These are phyloP conservation scores for Forsythia viridissima DNA, from an alignment of 257 asterid species.

Conservation along the genomic window DNA sequence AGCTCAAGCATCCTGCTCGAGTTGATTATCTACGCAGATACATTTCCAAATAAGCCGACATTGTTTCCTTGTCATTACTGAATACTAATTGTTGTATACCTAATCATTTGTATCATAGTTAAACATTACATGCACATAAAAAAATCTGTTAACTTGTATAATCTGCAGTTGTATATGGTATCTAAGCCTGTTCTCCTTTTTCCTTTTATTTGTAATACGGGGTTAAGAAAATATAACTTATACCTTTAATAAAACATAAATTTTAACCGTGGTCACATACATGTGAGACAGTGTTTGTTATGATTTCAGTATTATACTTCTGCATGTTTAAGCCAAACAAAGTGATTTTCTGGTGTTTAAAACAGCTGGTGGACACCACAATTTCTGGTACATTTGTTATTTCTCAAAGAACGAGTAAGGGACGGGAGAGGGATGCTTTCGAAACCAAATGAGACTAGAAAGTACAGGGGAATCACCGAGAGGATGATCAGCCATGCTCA, in stretches of 20 bases:
- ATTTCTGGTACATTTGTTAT: too few relatives aligned
- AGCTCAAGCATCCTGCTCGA: constrained; percentile 94
- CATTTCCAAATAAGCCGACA: constrained; percentile 23
- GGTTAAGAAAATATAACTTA: not conserved
- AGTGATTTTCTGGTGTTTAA: too few relatives aligned
- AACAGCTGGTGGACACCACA: too few relatives aligned
- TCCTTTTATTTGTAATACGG: not conserved
- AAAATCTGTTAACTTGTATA: constrained; percentile 24
- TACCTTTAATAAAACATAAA: not conserved
- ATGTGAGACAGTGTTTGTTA: too few relatives aligned
- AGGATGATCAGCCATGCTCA: too few relatives aligned
- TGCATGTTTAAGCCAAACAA: too few relatives aligned
- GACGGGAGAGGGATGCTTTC: too few relatives aligned
- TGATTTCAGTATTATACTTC: too few relatives aligned
- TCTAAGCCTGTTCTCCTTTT: not conserved
- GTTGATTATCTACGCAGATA: constrained; percentile 82
- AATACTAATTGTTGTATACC: constrained; percentile 11
- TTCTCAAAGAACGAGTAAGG: too few relatives aligned
- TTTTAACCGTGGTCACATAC: too few relatives aligned
- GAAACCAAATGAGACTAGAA: too few relatives aligned
- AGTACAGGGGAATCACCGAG: too few relatives aligned
- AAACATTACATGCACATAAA: constrained; percentile 23
- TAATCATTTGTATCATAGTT: constrained; percentile 37
- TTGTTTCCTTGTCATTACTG: not conserved
- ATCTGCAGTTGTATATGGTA: constrained; percentile 15